Conservation (phyloP, 495 filamentous ascomycete species). For the Filosporella fistucella region DNA sequence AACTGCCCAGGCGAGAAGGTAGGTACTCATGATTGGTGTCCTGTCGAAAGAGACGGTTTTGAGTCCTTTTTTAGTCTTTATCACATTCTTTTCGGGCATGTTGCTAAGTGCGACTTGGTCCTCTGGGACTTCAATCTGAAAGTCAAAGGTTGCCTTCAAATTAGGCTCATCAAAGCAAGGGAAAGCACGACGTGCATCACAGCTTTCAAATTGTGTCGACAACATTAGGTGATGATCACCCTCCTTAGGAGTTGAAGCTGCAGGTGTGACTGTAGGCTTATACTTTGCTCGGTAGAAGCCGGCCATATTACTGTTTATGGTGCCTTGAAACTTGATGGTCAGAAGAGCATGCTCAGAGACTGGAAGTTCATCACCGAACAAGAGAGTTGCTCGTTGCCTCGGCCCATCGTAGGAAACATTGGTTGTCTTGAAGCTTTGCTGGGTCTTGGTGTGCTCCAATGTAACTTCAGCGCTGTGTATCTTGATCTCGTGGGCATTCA, state of each 20-base stretch:
- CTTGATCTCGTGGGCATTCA: slow-evolving; percentile 68
- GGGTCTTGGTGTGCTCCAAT: slow-evolving; percentile 40
- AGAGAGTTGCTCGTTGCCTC: slow-evolving; percentile 70
- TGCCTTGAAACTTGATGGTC: slow-evolving; percentile 74
- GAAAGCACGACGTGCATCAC: slow-evolving; percentile 89
- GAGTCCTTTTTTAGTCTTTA: slow-evolving; percentile 54
- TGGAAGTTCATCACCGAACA: slow-evolving; percentile 64
- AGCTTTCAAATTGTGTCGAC: slow-evolving; percentile 95
- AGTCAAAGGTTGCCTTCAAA: slow-evolving; percentile 91
- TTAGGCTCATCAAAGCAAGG: slow-evolving; percentile 99
- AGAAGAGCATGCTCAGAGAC: slow-evolving; percentile 56
- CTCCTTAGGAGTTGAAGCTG: slow-evolving; percentile 70
- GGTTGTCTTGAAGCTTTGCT: slow-evolving; percentile 51
- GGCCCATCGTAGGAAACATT: slow-evolving; percentile 73
- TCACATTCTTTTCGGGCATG: slow-evolving; percentile 68
- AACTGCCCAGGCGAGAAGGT: slow-evolving; percentile 91
- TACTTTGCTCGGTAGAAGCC: slow-evolving; percentile 97
- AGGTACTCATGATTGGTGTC: slow-evolving; percentile 95
- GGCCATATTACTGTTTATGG: slow-evolving; percentile 90
- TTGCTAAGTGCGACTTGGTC: slow-evolving; percentile 87
- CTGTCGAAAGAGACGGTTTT: slow-evolving; percentile 81
- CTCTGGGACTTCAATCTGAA: slow-evolving; percentile 84
- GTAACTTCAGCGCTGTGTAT: slow-evolving; percentile 47
- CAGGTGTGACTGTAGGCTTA: slow-evolving; percentile 66
- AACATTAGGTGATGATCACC: slow-evolving; percentile 86